These are phyloP conservation scores for Haplosporangium gracile DNA, from an alignment of 192 early-diverging fungal genomes.

Conservation along the genomic window DNA sequence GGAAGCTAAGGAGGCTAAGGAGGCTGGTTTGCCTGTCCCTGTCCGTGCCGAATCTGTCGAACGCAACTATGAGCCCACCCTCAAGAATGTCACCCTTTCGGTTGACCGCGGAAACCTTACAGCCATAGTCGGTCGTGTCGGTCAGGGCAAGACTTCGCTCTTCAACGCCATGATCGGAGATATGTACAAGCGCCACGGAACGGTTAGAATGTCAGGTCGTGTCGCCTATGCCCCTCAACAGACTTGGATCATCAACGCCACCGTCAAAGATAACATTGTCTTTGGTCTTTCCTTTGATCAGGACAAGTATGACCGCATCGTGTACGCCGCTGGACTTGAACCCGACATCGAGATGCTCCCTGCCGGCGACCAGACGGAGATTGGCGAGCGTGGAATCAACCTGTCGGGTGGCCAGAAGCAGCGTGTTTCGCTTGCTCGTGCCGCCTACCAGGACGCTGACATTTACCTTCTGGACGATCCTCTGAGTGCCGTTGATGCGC, in stretches of 20 bases:
- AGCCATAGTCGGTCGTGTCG: slow-evolving; percentile 75
- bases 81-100: slow-evolving; percentile 50
- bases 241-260: background rate
- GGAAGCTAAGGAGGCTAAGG: too few relatives aligned
- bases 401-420: slow-evolving; percentile 95
- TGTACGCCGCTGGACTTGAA: slow-evolving; percentile 84
- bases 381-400: slow-evolving; percentile 85
- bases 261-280: background rate
- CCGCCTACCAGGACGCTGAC: slow-evolving; percentile 81
- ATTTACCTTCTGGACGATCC: slow-evolving; percentile 90
- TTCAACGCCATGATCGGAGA: slow-evolving; percentile 81
- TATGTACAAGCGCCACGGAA: slow-evolving; percentile 71
- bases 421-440: slow-evolving; percentile 84
- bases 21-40: too few relatives aligned
- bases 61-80: slow-evolving; percentile 18
- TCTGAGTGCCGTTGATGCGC: slow-evolving; percentile 77
- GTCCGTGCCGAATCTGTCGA: too few relatives aligned
- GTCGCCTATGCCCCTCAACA: slow-evolving; percentile 69
- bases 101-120: slow-evolving; percentile 60
- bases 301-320: slow-evolving; percentile 73
- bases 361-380: slow-evolving; percentile 90
- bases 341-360: slow-evolving; percentile 85
- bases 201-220: slow-evolving; percentile 66
- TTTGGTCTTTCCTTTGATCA: slow-evolving; percentile 78
- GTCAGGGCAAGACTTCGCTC: slow-evolving; percentile 81